Evolutionary conservation across 2,329 filamentous ascomycete genomes (phyloP).

Genomic region (Corniculantispora saksenae): DNA sequence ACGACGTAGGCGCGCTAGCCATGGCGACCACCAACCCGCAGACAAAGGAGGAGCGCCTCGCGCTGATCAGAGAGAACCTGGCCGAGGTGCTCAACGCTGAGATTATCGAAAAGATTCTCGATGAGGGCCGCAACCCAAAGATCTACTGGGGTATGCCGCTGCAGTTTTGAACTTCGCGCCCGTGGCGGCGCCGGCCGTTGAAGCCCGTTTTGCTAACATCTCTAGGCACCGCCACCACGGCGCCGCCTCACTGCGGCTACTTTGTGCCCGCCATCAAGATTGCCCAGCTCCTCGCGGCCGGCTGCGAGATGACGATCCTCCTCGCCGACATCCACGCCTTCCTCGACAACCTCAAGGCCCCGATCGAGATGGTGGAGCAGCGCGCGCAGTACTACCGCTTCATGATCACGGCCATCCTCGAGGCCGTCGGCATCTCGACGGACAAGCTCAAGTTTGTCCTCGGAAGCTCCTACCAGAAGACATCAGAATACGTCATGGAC

Average conservation of each 20-base stretch:
- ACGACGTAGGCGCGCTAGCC: neutral
- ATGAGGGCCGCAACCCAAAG: conserved; percentile 69
- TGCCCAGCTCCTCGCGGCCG: conserved; percentile 81
- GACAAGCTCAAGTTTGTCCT: conserved; percentile 80
- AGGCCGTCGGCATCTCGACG: conserved; percentile 76
- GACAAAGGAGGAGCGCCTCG: conserved; percentile 63
- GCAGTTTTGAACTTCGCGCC: neutral
- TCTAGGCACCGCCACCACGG: conserved; percentile 75
- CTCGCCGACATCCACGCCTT: conserved; percentile 76
- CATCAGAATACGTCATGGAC: conserved; percentile 79
- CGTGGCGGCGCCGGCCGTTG: no score
- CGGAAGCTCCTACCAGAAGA: conserved; percentile 80
- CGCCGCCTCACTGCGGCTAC: conserved; percentile 87
- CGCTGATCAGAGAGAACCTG: conserved; percentile 77
- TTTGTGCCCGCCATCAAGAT: conserved; percentile 88
- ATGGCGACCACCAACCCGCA: conserved; percentile 29
- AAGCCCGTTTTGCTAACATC: neutral
- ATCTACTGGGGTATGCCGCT: conserved; percentile 74
- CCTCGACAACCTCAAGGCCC: conserved; percentile 82
- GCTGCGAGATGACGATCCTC: conserved; percentile 78
- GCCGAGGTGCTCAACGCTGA: conserved; percentile 82
- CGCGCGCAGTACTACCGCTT: conserved; percentile 82
- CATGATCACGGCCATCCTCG: conserved; percentile 72
- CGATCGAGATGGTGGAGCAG: conserved; percentile 81
- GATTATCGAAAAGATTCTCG: conserved; percentile 73